Percentiles rank a stretch among this genome's conserved stretches.
Evolutionary conservation across 2,329 filamentous ascomycete genomes (phyloP).

Genomic region (Monilinia fructicola): DNA sequence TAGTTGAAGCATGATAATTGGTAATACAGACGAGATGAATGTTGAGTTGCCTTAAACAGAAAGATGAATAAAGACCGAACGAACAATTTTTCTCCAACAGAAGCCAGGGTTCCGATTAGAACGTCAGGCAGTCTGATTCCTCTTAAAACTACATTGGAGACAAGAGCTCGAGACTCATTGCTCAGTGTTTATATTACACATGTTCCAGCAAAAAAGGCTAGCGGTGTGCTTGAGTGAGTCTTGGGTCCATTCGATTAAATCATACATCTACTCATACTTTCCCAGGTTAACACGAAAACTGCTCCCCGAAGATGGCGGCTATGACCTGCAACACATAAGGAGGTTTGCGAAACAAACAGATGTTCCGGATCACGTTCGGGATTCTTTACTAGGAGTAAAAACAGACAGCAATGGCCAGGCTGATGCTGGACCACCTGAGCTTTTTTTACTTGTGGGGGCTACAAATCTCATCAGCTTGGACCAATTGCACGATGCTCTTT

Average conservation of each 20-base stretch:
- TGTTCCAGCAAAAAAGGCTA: constrained; percentile 69
- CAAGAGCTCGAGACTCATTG: constrained; percentile 57
- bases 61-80: constrained; percentile 3
- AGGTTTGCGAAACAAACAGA: constrained; percentile 72
- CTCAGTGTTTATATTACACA: constrained; percentile 69
- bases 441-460: constrained; percentile 53
- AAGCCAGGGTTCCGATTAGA: neutral
- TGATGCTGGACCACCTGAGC: constrained; percentile 45
- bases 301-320: constrained; percentile 60
- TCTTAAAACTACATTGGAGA: constrained; percentile 64
- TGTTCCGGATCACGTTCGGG: constrained; percentile 64
- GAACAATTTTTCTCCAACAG: neutral
- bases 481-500: constrained; percentile 51
- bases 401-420: constrained; percentile 45
- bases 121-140: constrained; percentile 49
- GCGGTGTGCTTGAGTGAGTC: constrained; percentile 69
- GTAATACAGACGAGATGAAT: neutral
- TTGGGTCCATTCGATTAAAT: neutral
- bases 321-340: constrained; percentile 69
- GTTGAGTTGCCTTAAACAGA: neutral
- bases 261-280: constrained; percentile 38
- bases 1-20: neutral
- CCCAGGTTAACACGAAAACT: constrained; percentile 55
- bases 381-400: constrained; percentile 53
- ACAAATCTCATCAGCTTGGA: constrained; percentile 52